Base-by-base conservation (phyloP, 148 eudicot genomes). In the Cornus controversa region DNA sequence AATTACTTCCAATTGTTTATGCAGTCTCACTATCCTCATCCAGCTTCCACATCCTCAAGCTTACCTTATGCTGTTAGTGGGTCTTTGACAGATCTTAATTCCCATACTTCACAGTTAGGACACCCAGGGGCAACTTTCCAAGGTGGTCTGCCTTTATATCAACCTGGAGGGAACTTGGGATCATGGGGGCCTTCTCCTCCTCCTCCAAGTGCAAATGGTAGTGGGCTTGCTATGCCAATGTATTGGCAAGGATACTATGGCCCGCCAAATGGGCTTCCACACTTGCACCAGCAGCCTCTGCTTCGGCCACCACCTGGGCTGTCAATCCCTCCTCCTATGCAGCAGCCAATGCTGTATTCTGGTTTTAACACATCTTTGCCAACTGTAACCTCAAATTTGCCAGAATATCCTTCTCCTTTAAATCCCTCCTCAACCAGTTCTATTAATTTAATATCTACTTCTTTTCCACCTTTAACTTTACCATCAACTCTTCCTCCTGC, bases 221-320 rank as follows among this genome's bases (percentile, higher is more conserved):
- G 82, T 77, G 92, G 92, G 34, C 84, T 88, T 79, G 80, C 93
- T 14, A 83, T 92, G 89, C 94, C 98, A 69, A 90, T 90, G 93
- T 92, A 90, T 77, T 92, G 98, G 98, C 92, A 84, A 75, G 98
- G 98, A 18, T 90, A 79, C 76, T 90, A 89, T 83, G 93, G 89
- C 27, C 84, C 93, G 26, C 88, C 93, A 40, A 89, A 78, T 34
- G 93, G 91, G 67, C 86, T 90, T 63, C 92, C 98, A 78, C 98
- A 90, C 75, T 18, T 90, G 75, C 94, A 87, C 63, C 98, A 90
- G 72, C 97, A 92, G 62, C 76, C 91, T 34, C 77, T 94, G 84
- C 86, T 88, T 58, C 88, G 90, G 37, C 93, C 93, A 16, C 94
- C 94, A 36, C 88, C 80, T 54, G 95, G 93, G 36, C 80, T 88